phyloP scores from a whole-genome alignment of 495 filamentous ascomycete species.

The Neurospora sp. region DNA sequence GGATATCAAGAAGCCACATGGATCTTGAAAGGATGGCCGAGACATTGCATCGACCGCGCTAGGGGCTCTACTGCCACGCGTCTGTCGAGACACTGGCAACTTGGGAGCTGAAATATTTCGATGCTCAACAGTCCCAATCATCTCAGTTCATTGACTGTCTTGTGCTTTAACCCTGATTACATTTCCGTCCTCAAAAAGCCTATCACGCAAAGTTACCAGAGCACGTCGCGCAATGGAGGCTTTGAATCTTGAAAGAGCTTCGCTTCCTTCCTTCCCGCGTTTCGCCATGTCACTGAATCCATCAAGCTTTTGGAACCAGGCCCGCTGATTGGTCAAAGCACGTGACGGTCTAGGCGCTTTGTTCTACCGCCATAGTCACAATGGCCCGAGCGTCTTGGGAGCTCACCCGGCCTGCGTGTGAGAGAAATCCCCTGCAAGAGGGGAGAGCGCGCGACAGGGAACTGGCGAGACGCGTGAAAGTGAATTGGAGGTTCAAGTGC shows the following conservation, averaged over 20 bases:
- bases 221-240: not conserved
- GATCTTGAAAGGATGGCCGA: not conserved
- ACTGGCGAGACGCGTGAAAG: not conserved
- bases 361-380: not conserved
- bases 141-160: not conserved
- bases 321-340: not conserved
- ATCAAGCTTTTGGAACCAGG: not conserved
- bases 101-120: not conserved
- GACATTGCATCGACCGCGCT: not conserved
- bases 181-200: not conserved
- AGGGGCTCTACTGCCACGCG: not conserved
- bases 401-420: not conserved
- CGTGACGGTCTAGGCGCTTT: not conserved
- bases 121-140: not conserved
- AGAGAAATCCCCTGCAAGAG: not conserved
- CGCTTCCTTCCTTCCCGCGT: not conserved
- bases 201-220: not conserved
- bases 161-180: not conserved
- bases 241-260: not conserved
- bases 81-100: not conserved
- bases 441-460: not conserved
- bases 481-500: not conserved
- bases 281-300: not conserved
- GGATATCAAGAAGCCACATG: not conserved
- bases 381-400: not conserved